phyloP scores from a whole-genome alignment of 768 basidiomycete species.

The Pleurotus tuoliensis region DNA sequence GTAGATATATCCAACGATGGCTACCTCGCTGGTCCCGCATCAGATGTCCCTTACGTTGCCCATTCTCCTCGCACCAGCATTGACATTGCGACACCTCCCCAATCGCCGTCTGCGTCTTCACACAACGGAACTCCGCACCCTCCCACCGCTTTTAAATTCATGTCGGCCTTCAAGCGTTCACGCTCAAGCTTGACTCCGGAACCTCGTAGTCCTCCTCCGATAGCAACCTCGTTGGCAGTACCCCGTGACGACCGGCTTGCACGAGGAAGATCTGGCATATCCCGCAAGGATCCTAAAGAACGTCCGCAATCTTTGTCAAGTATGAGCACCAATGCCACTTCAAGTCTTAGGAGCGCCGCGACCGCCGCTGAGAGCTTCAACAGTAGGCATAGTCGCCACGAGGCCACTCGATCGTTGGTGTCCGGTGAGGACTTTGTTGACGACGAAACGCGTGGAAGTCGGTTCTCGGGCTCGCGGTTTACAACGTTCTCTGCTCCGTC shows the following conservation, averaged over 20 bases:
- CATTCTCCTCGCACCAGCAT: constrained; percentile 45
- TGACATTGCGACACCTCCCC: constrained; percentile 35
- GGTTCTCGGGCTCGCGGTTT: constrained; percentile 23
- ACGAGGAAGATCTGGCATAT: constrained; percentile 9
- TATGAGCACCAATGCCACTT: constrained; percentile 49
- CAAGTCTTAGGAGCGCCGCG: constrained; percentile 55
- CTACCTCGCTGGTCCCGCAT: constrained; percentile 32
- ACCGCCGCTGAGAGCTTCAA: constrained; percentile 44
- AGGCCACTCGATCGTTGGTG: constrained; percentile 28
- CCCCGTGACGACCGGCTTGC: constrained; percentile 13
- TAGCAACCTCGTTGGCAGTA: constrained; percentile 23
- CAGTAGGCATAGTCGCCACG: constrained; percentile 20
- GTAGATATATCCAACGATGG: constrained; percentile 38
- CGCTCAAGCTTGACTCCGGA: constrained; percentile 53
- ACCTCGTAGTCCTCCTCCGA: constrained; percentile 24
- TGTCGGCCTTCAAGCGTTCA: constrained; percentile 62
- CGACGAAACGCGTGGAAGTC: constrained; percentile 9
- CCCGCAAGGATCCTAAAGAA: constrained; percentile 36
- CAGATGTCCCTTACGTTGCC: constrained; percentile 52
- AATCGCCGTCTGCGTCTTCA: constrained; percentile 22
- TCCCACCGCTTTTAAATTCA: constrained; percentile 61
- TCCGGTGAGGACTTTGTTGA: constrained; percentile 15
- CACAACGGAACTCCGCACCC: constrained; percentile 29
- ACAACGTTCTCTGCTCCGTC: constrained; percentile 29
- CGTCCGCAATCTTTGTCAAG: constrained; percentile 60